A percentile compares a stretch with the other conserved stretches of the same genome.
phyloP scores from a whole-genome alignment of 2,329 filamentous ascomycete species.

The Talaromyces sp. region DNA sequence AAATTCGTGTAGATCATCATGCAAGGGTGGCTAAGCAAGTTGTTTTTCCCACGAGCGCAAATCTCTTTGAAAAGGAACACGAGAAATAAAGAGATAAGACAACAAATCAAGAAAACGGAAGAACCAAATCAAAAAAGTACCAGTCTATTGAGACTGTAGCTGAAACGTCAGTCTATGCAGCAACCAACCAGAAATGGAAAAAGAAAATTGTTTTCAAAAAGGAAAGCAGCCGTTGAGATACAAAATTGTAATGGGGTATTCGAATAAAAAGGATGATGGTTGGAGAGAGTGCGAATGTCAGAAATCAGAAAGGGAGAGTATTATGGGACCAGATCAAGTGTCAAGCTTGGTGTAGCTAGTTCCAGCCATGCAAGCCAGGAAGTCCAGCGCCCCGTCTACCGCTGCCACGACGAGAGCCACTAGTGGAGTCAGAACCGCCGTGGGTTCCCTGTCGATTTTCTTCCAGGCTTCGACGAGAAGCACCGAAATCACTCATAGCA shows the following conservation, averaged over 20 bases:
- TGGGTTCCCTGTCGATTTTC: slow-evolving; percentile 41
- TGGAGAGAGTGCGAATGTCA: neutral
- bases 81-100: neutral
- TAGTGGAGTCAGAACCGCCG: slow-evolving; percentile 30
- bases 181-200: slow-evolving; percentile 7
- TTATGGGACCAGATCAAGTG: neutral
- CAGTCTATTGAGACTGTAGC: slow-evolving; percentile 8
- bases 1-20: slow-evolving; percentile 22
- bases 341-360: slow-evolving; percentile 17
- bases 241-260: slow-evolving; percentile 4
- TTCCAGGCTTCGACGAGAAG: slow-evolving; percentile 46
- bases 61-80: neutral
- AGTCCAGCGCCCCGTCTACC: slow-evolving; percentile 38
- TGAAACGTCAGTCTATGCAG: slow-evolving; percentile 23
- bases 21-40: slow-evolving; percentile 12
- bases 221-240: neutral
- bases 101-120: slow-evolving; percentile 7
- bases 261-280: neutral
- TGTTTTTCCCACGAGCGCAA: neutral
- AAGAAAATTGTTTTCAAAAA: slow-evolving; percentile 12
- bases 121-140: slow-evolving; percentile 3
- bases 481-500: slow-evolving; percentile 51
- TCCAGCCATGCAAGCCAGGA: slow-evolving; percentile 38
- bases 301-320: neutral
- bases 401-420: slow-evolving; percentile 39